These are phyloP conservation scores for Fusarium austroafricanum DNA, from an alignment of 2,329 filamentous ascomycete species.

Conservation along the genomic window DNA sequence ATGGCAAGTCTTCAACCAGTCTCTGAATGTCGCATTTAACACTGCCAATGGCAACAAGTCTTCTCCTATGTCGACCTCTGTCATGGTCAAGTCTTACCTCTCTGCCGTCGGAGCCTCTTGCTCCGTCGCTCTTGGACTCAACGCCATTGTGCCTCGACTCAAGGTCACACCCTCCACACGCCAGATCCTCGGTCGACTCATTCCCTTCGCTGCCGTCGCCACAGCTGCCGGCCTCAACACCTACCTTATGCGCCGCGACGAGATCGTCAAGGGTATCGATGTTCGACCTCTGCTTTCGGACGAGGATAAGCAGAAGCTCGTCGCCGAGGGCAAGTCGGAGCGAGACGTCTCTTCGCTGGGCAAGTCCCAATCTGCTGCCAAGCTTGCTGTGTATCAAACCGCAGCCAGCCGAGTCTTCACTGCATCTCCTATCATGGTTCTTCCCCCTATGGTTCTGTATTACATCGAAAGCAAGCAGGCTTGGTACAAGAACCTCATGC, in stretches of 20 bases:
- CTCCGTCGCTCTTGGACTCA: constrained; percentile 91
- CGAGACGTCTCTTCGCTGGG: constrained; percentile 78
- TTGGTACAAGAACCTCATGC: constrained; percentile 56
- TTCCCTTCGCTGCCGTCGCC: constrained; percentile 95
- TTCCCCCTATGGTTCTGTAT: constrained; percentile 88
- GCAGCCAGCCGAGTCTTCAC: constrained; percentile 92
- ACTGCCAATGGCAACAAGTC: constrained; percentile 98
- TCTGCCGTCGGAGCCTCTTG: constrained; percentile 94
- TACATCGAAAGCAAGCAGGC: constrained; percentile 72
- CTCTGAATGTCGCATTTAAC: constrained; percentile 98
- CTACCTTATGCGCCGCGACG: constrained; percentile 96
- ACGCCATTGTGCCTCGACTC: constrained; percentile 87
- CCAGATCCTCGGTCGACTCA: constrained; percentile 83
- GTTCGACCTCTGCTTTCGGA: constrained; percentile 85
- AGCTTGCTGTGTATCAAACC: constrained; percentile 91
- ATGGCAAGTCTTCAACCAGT: constrained; percentile 98
- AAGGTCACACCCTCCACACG: constrained; percentile 82
- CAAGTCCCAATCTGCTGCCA: constrained; percentile 88
- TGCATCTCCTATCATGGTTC: constrained; percentile 95
- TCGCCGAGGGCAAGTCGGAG: constrained; percentile 69
- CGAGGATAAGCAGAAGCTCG: constrained; percentile 70
- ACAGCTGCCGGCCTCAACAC: constrained; percentile 93
- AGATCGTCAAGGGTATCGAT: constrained; percentile 93
- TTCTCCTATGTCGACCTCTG: constrained; percentile 82
- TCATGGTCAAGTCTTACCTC: constrained; percentile 89